Conservation (phyloP, 306 rosid genomes). For the Sicyos baderoa region DNA sequence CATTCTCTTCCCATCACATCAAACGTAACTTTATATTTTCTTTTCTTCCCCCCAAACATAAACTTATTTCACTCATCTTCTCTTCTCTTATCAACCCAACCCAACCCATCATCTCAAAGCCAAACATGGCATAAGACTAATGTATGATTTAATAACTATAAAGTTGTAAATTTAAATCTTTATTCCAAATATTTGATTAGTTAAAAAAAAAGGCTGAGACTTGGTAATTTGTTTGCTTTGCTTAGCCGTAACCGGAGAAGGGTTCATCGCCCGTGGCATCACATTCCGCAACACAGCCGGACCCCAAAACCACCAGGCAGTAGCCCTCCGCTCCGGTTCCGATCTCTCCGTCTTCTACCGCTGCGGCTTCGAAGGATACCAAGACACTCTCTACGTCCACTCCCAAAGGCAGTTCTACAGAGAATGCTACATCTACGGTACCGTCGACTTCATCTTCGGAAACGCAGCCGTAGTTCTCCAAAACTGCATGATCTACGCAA, state of each 20-base stretch:
- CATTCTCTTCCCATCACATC: too few relatives aligned
- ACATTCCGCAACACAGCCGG: constrained; percentile 22
- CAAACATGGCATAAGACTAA: too few relatives aligned
- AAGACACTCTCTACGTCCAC: constrained; percentile 25
- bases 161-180: too few relatives aligned
- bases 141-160: too few relatives aligned
- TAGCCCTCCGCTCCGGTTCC: constrained; percentile 12
- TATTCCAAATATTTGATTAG: too few relatives aligned
- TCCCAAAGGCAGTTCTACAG: constrained; percentile 20
- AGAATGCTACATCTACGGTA: constrained; percentile 26
- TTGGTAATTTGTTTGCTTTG: not conserved
- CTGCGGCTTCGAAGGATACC: constrained; percentile 27
- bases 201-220: too few relatives aligned
- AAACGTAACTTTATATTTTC: too few relatives aligned
- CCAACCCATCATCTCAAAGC: too few relatives aligned
- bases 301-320: constrained; percentile 19
- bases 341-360: constrained; percentile 18
- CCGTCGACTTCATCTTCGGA: constrained; percentile 25
- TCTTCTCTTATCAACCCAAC: too few relatives aligned
- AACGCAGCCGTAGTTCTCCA: constrained; percentile 22
- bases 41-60: too few relatives aligned
- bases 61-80: too few relatives aligned
- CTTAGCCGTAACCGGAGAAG: constrained; percentile 13
- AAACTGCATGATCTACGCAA: constrained; percentile 21
- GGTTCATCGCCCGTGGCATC: constrained; percentile 22